phyloP scores from a whole-genome alignment of 768 basidiomycete genomes.

The Clathrus columnatus region DNA sequence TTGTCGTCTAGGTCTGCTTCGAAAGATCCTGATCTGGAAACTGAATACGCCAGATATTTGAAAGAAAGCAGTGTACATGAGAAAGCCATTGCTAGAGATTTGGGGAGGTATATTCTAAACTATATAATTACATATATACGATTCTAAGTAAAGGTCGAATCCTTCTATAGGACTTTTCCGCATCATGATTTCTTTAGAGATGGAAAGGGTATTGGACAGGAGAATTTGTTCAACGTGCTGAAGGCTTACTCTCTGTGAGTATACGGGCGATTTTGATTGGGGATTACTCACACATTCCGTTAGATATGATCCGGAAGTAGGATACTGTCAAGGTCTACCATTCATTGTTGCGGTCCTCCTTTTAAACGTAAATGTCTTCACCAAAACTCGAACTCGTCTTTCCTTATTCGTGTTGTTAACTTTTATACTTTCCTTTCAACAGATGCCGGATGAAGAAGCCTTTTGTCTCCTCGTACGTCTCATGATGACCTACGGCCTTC shows the following conservation, averaged over 20 bases:
- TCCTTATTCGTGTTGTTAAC: too few species aligned
- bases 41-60: conserved; percentile 68
- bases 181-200: conserved; percentile 95
- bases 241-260: conserved; percentile 92
- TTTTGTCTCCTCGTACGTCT: conserved; percentile 91
- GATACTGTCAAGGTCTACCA: conserved; percentile 95
- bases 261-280: neutral
- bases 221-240: conserved; percentile 94
- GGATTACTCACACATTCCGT: neutral
- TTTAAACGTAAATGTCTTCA: conserved; percentile 58
- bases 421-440: conserved; percentile 2
- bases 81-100: conserved; percentile 88
- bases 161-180: conserved; percentile 71
- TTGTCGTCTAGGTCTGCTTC: conserved; percentile 73
- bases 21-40: conserved; percentile 82
- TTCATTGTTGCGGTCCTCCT: conserved; percentile 93
- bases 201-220: conserved; percentile 91
- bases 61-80: conserved; percentile 85
- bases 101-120: conserved; percentile 53
- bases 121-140: neutral
- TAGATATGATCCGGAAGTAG: conserved; percentile 87
- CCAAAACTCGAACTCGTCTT: neutral
- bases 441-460: conserved; percentile 99
- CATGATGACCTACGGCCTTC: conserved; percentile 94
- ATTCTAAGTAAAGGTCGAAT: conserved; percentile 9